Conservation (phyloP, 805 yeast genomes). For the Wickerhamiella siamensis region DNA sequence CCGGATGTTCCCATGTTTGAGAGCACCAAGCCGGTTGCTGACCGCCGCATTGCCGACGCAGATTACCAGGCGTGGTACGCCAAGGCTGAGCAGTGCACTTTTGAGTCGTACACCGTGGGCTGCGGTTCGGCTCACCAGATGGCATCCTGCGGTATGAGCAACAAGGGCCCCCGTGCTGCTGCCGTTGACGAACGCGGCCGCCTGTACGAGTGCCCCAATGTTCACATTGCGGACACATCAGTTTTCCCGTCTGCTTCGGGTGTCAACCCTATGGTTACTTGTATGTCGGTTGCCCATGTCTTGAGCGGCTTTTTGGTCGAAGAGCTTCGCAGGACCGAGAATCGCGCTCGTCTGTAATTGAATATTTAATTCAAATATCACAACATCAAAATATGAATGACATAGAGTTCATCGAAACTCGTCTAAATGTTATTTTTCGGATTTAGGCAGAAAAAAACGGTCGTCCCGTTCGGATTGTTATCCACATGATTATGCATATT, state of each 20-base stretch:
- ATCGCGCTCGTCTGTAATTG: not conserved
- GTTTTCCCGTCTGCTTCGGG: constrained; percentile 41
- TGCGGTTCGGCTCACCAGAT: constrained; percentile 42
- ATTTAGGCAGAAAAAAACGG: no score
- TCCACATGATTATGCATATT: no score
- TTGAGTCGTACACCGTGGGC: constrained; percentile 22
- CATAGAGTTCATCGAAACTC: no score
- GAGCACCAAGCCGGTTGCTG: constrained; percentile 20
- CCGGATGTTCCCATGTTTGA: constrained; percentile 29
- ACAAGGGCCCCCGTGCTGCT: constrained; percentile 29
- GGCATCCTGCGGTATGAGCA: constrained; percentile 35
- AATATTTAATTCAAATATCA: no score
- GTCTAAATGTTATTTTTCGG: no score
- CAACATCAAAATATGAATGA: no score
- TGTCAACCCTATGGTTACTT: constrained; percentile 39
- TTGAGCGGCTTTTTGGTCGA: constrained; percentile 29
- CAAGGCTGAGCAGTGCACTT: constrained; percentile 9
- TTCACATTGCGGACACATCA: constrained; percentile 37
- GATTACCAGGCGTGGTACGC: constrained; percentile 28
- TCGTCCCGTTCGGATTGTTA: no score
- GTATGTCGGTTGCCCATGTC: constrained; percentile 34
- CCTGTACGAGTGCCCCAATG: constrained; percentile 34
- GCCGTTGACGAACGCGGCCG: constrained; percentile 34
- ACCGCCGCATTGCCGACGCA: constrained; percentile 29
- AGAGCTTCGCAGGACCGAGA: constrained; percentile 10